Conservation (phyloP, 2,329 filamentous ascomycete genomes). For the Colletotrichum coccodes region DNA sequence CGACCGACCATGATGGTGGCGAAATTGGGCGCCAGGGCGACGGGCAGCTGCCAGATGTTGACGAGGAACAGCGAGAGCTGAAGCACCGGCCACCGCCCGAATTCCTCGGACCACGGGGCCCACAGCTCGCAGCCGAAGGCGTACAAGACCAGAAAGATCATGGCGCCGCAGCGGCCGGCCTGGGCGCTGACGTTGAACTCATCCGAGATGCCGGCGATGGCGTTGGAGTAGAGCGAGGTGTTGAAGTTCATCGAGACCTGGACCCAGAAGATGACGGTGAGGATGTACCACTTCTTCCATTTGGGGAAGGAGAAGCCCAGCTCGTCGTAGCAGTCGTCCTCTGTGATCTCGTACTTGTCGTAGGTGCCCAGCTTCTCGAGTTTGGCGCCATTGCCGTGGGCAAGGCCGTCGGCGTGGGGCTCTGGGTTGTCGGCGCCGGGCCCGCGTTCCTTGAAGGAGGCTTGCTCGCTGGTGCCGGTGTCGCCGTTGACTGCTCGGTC, state of each 20-base stretch:
- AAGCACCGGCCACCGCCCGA: slow-evolving; percentile 80
- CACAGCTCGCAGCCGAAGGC: slow-evolving; percentile 89
- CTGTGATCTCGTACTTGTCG: slow-evolving; percentile 58
- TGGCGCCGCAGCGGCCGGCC: slow-evolving; percentile 77
- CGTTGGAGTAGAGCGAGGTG: slow-evolving; percentile 79
- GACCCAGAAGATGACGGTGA: slow-evolving; percentile 77
- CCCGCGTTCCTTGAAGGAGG: not conserved
- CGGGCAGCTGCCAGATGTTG: slow-evolving; percentile 80
- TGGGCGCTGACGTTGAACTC: slow-evolving; percentile 76
- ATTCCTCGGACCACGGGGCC: slow-evolving; percentile 88
- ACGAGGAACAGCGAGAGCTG: slow-evolving; percentile 79
- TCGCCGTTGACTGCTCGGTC: not conserved
- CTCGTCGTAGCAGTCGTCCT: slow-evolving; percentile 71
- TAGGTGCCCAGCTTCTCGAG: slow-evolving; percentile 49
- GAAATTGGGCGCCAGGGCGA: slow-evolving; percentile 79
- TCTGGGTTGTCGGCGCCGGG: slow-evolving; percentile 36
- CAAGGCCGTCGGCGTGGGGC: slow-evolving; percentile 50
- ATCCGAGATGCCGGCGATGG: slow-evolving; percentile 69
- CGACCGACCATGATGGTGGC: slow-evolving; percentile 76
- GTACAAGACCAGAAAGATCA: slow-evolving; percentile 82
- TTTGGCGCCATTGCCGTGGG: slow-evolving; percentile 28
- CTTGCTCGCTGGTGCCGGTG: not conserved
- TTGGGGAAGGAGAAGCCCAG: slow-evolving; percentile 70
- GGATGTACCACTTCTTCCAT: slow-evolving; percentile 78
- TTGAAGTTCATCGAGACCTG: slow-evolving; percentile 86